A percentile compares a stretch with the other conserved stretches of the same genome.
phyloP scores from a whole-genome alignment of 805 yeast species.

The Candida manassasensis region DNA sequence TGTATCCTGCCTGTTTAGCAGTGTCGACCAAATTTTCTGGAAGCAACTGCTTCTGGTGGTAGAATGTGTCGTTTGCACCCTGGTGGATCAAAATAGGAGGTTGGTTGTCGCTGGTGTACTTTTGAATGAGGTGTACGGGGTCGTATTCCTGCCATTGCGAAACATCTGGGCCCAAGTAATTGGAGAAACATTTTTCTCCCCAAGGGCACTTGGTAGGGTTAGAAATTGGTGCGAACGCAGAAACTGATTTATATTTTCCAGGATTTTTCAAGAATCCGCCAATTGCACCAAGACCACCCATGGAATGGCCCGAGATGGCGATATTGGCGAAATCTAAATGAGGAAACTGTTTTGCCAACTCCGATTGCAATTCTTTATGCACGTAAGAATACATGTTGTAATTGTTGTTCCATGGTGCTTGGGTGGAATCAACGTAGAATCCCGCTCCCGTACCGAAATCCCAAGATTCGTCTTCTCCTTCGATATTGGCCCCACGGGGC shows the following conservation, averaged over 20 bases:
- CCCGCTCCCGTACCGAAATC: constrained; percentile 97
- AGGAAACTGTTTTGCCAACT: constrained; percentile 38
- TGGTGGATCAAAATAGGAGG: constrained; percentile 73
- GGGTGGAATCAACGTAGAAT: constrained; percentile 82
- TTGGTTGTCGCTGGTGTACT: constrained; percentile 47
- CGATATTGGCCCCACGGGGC: constrained; percentile 76
- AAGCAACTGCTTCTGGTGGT: constrained; percentile 58
- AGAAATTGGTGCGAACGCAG: constrained; percentile 87
- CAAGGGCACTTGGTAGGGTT: constrained; percentile 77
- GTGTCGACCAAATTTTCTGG: constrained; percentile 70
- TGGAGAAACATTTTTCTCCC: constrained; percentile 82
- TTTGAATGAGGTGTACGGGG: constrained; percentile 70
- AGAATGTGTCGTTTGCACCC: constrained; percentile 77
- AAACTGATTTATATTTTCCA: constrained; percentile 67
- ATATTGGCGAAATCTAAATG: constrained; percentile 60
- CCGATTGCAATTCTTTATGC: constrained; percentile 62
- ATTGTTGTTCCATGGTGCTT: constrained; percentile 63
- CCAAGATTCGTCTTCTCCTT: constrained; percentile 79
- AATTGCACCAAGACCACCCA: constrained; percentile 97
- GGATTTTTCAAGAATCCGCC: constrained; percentile 63
- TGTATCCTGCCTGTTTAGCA: constrained; percentile 52
- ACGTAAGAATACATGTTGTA: constrained; percentile 87
- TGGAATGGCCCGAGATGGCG: constrained; percentile 92
- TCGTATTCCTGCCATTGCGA: constrained; percentile 72
- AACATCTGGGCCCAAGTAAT: constrained; percentile 65